These are phyloP conservation scores for Blakeslea trispora DNA, from an alignment of 371 early-diverging fungal species.

Conservation along the genomic window DNA sequence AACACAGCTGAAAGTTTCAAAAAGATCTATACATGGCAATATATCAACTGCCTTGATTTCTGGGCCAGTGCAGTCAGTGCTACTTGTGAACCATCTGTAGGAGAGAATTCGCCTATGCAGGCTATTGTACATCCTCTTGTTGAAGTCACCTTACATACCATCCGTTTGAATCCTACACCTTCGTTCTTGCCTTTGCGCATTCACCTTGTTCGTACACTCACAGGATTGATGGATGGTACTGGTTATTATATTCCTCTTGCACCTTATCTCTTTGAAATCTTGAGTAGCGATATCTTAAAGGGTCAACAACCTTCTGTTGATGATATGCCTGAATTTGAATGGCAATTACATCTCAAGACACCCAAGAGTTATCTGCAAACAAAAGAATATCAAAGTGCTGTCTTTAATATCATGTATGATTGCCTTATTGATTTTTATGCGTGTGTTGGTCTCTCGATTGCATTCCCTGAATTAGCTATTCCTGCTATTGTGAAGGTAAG, in stretches of 20 bases:
- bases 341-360: conserved; percentile 72
- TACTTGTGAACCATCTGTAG: conserved; percentile 57
- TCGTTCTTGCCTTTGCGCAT: conserved; percentile 91
- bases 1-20: conserved; percentile 82
- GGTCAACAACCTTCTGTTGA: conserved; percentile 56
- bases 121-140: conserved; percentile 37
- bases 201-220: conserved; percentile 75
- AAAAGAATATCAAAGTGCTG: conserved; percentile 73
- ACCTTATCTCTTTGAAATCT: conserved; percentile 61
- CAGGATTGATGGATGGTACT: conserved; percentile 61
- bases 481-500: conserved; percentile 73
- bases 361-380: conserved; percentile 82
- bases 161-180: conserved; percentile 79
- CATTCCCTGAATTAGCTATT: conserved; percentile 90
- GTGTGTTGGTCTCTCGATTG: conserved; percentile 76
- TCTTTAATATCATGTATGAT: conserved; percentile 71
- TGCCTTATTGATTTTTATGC: conserved; percentile 78
- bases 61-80: conserved; percentile 81
- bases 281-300: conserved; percentile 51
- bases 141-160: conserved; percentile 36
- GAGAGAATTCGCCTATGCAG: conserved; percentile 38
- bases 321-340: conserved; percentile 71
- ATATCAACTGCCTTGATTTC: conserved; percentile 82
- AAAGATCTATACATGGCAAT: conserved; percentile 94
- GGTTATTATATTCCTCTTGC: conserved; percentile 50